Conservation (phyloP, 2,329 filamentous ascomycete genomes). For the Fusarium anguioides region DNA sequence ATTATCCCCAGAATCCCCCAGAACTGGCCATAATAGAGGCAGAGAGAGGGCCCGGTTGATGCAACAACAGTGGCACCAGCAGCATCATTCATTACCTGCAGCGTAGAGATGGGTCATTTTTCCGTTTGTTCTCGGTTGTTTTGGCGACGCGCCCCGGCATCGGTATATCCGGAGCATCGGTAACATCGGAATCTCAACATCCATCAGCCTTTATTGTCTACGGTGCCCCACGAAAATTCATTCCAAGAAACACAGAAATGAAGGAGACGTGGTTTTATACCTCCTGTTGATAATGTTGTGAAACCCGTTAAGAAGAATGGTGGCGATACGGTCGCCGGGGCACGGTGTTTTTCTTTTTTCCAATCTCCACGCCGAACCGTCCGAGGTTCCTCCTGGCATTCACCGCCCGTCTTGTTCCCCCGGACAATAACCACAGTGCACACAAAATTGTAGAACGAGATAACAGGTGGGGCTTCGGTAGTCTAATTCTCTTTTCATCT, state of each 20-base stretch:
- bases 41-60: constrained; percentile 6
- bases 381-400: constrained; percentile 25
- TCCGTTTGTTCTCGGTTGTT: constrained; percentile 1
- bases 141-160: constrained; percentile 20
- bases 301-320: constrained; percentile 9
- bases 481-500: constrained; percentile 10
- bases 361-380: constrained; percentile 17
- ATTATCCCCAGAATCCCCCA: constrained; percentile 1
- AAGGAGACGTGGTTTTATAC: not conserved
- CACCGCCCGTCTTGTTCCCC: constrained; percentile 33
- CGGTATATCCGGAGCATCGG: constrained; percentile 29
- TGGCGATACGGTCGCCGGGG: constrained; percentile 23
- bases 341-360: constrained; percentile 1
- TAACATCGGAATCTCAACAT: constrained; percentile 20
- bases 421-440: constrained; percentile 23
- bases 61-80: constrained; percentile 12
- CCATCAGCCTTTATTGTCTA: not conserved
- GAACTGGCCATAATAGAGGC: not conserved
- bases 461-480: constrained; percentile 16
- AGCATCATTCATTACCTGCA: not conserved
- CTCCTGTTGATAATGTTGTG: not conserved
- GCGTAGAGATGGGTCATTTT: constrained; percentile 1
- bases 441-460: constrained; percentile 16
- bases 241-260: not conserved
- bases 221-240: not conserved